Evolutionary conservation across 2,329 filamentous ascomycete genomes (phyloP), one percentile per base, ranked within the genome.

Genomic region (Ophiosphaerella narmari): DNA sequence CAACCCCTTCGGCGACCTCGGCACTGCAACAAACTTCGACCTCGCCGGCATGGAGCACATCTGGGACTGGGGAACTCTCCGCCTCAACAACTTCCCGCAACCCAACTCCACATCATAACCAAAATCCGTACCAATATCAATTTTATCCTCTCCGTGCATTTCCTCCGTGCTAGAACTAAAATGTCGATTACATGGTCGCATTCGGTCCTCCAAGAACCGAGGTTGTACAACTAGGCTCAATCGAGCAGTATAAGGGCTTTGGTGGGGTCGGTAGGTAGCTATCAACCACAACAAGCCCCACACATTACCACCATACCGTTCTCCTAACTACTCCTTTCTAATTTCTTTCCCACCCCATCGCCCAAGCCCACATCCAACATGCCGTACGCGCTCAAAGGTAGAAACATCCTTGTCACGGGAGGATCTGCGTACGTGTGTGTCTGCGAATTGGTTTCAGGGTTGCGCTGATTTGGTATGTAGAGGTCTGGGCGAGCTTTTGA

Each of bases 401-500:
- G 83, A 31, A 87, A 86, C 60, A 82, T 87, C 24, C 78, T 88
- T 13, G 77, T 89, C 18, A 88, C 84, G 0, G 86, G 83, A 38
- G 84, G 83, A 39, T 86, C 83, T 39, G 78, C 84, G 85, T 86
- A 74, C 56, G 76, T 55, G 7, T 55, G 7, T 39, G 11, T 47
- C 35, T 14, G 18, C 3, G 18, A 4, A 21, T 21, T 21, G 18
- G 18, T 21, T 21, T 21, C 18, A 3, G 18, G 3, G 18, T 21
- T 21, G 18, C 18, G 18, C 18, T 21, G 18, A 21, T 21, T 18
- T 21, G 18, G 18, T 21, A 21, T 21, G 18, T 48, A 84, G 89
- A 58, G 90, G 89, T 2, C 81, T 93, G 29, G 90, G 90, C 32
- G 89, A 87, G 37, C 78, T 86, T 3, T 80, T 89, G 3, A 82